A percentile compares a stretch with the other conserved stretches of the same genome.
Evolutionary conservation across 2,329 filamentous ascomycete species (phyloP).

Genomic region (Alternaria metachromatica): DNA sequence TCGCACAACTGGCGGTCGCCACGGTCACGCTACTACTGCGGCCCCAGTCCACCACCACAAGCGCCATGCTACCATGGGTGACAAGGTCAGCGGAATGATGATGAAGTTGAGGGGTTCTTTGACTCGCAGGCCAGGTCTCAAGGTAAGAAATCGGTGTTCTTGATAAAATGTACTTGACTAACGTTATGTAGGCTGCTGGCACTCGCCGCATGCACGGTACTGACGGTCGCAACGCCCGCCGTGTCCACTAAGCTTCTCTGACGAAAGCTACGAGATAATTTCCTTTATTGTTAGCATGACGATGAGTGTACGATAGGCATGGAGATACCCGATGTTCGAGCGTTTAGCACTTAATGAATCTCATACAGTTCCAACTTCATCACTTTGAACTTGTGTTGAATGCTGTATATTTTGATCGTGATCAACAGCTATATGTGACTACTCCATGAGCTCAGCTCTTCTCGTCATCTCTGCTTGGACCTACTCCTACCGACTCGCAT

Average conservation of each 20-base stretch:
- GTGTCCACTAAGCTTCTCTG: conserved; percentile 29
- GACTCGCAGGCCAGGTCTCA: conserved; percentile 72
- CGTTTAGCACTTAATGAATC: conserved; percentile 12
- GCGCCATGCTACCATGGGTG: conserved; percentile 71
- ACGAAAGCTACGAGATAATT: background rate
- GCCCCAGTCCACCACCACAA: conserved; percentile 64
- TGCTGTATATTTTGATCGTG: background rate
- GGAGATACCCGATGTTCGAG: conserved; percentile 24
- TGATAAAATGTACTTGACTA: background rate
- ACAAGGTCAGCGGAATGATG: conserved; percentile 79
- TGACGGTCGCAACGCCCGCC: conserved; percentile 65
- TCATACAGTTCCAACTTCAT: background rate
- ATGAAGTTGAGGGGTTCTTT: conserved; percentile 75
- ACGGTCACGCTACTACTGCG: conserved; percentile 21
- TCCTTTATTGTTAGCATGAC: conserved; percentile 3
- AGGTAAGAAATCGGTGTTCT: conserved; percentile 56
- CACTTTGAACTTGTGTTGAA: background rate
- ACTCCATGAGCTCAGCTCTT: background rate
- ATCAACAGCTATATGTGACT: background rate
- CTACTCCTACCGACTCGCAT: background rate
- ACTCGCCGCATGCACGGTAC: conserved; percentile 77
- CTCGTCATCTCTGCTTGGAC: background rate
- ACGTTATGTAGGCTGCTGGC: conserved; percentile 66
- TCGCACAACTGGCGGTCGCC: conserved; percentile 51
- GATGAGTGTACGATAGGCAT: background rate